Evolutionary conservation across 805 yeast genomes (phyloP).

Genomic region (Debaryomyces tyrocola): DNA sequence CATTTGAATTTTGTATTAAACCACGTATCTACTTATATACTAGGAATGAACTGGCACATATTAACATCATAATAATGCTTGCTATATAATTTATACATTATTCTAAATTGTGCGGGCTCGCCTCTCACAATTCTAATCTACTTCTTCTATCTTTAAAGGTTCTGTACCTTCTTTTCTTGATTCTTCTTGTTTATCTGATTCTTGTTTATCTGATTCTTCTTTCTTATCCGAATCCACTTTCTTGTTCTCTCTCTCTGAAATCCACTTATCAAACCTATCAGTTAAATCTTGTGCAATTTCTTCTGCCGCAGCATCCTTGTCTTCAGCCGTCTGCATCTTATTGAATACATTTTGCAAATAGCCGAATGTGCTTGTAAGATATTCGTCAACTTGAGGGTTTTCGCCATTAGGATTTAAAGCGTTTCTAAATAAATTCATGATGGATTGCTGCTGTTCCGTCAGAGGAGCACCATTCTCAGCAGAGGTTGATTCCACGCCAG

Average conservation of each 20-base stretch:
- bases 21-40: too few relatives aligned
- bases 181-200: background rate
- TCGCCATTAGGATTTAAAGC: conserved; percentile 29
- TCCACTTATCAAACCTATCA: conserved; percentile 28
- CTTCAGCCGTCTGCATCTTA: conserved; percentile 31
- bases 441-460: background rate
- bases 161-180: conserved; percentile 6
- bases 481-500: background rate
- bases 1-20: too few relatives aligned
- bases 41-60: too few relatives aligned
- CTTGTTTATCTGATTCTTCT: conserved; percentile 4
- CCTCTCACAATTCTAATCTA: background rate
- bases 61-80: too few relatives aligned
- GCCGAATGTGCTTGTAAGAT: conserved; percentile 23
- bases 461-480: background rate
- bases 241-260: conserved; percentile 13
- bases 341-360: conserved; percentile 25
- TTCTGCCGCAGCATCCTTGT: conserved; percentile 31
- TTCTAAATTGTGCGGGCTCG: too few relatives aligned
- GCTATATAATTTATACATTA: too few relatives aligned
- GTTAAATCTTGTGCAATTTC: conserved; percentile 37
- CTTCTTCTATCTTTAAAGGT: background rate
- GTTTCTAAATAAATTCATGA: background rate
- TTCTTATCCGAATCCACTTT: background rate
- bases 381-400: conserved; percentile 26